Percentiles rank a stretch among this genome's conserved stretches.
These are phyloP conservation scores for Pneumocystis murina DNA, from an alignment of 1,139 yeast genomes.

Conservation along the genomic window DNA sequence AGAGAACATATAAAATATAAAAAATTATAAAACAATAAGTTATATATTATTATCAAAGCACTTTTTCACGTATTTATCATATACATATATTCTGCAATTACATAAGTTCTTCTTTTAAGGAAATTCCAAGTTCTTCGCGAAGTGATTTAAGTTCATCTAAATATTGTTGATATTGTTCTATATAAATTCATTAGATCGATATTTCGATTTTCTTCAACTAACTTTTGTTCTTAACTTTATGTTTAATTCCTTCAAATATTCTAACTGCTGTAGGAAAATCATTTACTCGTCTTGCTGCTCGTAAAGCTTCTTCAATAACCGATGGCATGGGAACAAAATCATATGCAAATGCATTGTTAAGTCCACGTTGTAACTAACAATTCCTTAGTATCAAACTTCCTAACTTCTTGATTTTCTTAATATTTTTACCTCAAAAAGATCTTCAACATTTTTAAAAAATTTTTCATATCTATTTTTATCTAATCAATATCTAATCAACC, in stretches of 20 bases:
- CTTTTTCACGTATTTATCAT: background rate
- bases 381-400: background rate
- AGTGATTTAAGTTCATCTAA: conserved; percentile 84
- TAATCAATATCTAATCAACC: background rate
- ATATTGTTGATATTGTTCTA: conserved; percentile 57
- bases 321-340: conserved; percentile 97
- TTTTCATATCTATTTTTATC: conserved; percentile 53
- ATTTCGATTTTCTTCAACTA: conserved; percentile 78
- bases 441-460: conserved; percentile 96
- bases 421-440: conserved; percentile 59
- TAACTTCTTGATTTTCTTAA: conserved; percentile 31
- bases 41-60: background rate
- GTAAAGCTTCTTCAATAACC: conserved; percentile 86
- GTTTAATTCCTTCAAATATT: conserved; percentile 57
- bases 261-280: conserved; percentile 98
- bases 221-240: conserved; percentile 5
- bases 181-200: conserved; percentile 64
- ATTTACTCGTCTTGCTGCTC: conserved; percentile 97
- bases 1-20: background rate
- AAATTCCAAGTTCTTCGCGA: conserved; percentile 69
- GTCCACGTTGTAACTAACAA: conserved; percentile 36
- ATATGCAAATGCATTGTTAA: conserved; percentile 94
- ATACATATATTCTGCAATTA: background rate
- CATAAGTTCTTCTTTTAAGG: conserved; percentile 10
- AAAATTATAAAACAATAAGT: background rate